A percentile compares a stretch with the other conserved stretches of the same genome.
Conservation (phyloP, 257 asterid species). For the Solanum megistacrolobum region DNA sequence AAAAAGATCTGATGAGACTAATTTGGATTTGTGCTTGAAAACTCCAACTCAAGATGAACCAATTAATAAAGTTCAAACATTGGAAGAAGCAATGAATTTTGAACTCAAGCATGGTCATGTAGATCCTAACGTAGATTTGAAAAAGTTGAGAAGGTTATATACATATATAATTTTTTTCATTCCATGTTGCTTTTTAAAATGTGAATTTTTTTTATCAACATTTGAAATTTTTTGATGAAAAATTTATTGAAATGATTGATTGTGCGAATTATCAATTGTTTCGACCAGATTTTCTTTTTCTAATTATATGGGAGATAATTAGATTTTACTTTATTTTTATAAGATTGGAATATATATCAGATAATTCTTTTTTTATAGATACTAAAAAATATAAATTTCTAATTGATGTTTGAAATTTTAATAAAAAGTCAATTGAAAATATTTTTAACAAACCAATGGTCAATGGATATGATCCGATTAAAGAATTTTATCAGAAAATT, state of each 20-base stretch:
- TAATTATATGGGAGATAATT: not conserved
- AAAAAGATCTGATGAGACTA: not conserved
- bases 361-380: not conserved
- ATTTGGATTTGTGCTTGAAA: not conserved
- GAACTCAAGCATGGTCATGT: conserved; percentile 1
- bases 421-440: not conserved
- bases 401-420: not conserved
- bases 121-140: conserved; percentile 1
- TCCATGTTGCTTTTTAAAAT: not conserved
- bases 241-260: not conserved
- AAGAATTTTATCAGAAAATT: not conserved
- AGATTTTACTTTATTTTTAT: not conserved
- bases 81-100: not conserved
- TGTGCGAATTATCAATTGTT: not conserved
- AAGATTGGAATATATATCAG: not conserved
- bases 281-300: not conserved
- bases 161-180: not conserved
- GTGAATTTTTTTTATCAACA: not conserved
- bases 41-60: not conserved
- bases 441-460: not conserved
- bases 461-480: not conserved
- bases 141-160: conserved; percentile 38
- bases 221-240: not conserved
- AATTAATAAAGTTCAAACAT: not conserved
- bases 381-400: not conserved